Evolutionary conservation across 2,329 filamentous ascomycete genomes (phyloP).

Genomic region (Alternaria sp.): DNA sequence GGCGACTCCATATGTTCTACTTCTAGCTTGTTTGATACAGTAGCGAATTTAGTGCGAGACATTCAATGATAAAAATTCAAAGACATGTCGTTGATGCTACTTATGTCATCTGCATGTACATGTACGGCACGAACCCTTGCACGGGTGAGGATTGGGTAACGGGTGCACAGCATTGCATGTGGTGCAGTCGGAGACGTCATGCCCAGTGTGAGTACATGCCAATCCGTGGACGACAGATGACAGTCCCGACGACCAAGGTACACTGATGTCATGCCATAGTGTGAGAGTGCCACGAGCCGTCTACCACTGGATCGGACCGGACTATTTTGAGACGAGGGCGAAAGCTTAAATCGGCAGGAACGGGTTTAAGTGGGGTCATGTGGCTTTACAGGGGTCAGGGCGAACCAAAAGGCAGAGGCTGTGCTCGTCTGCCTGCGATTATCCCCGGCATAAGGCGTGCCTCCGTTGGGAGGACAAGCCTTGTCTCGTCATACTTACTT

Average conservation of each 20-base stretch:
- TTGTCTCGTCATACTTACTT: constrained; percentile 12
- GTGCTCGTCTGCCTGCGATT: constrained; percentile 19
- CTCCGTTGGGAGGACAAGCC: constrained; percentile 9
- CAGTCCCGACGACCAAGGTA: background rate
- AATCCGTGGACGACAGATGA: background rate
- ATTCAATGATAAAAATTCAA: constrained; percentile 36
- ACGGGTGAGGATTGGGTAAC: constrained; percentile 16
- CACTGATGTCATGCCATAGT: background rate
- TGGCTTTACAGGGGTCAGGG: constrained; percentile 11
- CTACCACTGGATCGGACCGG: background rate
- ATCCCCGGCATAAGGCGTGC: constrained; percentile 18
- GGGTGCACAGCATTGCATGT: constrained; percentile 13
- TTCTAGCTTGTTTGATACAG: constrained; percentile 30
- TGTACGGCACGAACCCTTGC: constrained; percentile 14
- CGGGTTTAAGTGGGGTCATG: constrained; percentile 27
- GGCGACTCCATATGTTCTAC: constrained; percentile 29
- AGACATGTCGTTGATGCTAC: constrained; percentile 5
- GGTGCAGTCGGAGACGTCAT: constrained; percentile 5
- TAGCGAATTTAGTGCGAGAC: constrained; percentile 43
- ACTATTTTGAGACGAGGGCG: constrained; percentile 16
- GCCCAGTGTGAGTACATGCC: background rate
- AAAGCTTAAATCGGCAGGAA: constrained; percentile 27
- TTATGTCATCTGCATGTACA: constrained; percentile 14
- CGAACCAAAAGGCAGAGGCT: constrained; percentile 10
- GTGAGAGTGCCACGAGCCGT: background rate